Conservation (phyloP, 345 rosid genomes). For the Xanthoceras sorbifolium region DNA sequence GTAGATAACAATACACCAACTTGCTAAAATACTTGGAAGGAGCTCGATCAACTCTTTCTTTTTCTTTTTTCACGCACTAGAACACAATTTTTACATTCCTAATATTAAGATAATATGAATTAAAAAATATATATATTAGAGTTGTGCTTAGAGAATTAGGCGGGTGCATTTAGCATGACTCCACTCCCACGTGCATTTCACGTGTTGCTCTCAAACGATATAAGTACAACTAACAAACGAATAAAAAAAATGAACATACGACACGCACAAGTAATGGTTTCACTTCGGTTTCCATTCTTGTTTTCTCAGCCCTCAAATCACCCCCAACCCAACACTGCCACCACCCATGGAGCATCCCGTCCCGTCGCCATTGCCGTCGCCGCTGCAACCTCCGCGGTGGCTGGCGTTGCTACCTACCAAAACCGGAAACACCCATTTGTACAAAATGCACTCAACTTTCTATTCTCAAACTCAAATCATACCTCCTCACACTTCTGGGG, state of each 20-base stretch:
- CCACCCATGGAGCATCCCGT: constrained; percentile 27
- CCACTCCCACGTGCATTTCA: background rate
- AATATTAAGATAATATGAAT: no score
- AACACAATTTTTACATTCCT: no score
- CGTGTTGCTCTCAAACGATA: background rate
- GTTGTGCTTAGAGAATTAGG: no score
- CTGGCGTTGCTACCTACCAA: constrained; percentile 45
- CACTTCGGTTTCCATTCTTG: constrained; percentile 82
- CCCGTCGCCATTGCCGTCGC: constrained; percentile 39
- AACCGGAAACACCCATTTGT: constrained; percentile 37
- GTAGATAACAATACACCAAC: no score
- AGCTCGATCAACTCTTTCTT: no score
- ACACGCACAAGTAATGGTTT: constrained; percentile 43
- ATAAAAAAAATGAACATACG: background rate
- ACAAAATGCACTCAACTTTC: constrained; percentile 36
- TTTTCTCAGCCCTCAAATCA: constrained; percentile 61
- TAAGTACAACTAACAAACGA: background rate
- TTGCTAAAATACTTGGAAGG: no score
- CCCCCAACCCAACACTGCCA: background rate
- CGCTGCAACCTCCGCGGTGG: constrained; percentile 42
- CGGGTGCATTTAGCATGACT: no score
- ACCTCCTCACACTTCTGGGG: constrained; percentile 49
- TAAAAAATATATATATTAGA: no score
- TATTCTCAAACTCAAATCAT: constrained; percentile 32
- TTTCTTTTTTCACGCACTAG: no score